Conservation (phyloP, 345 rosid genomes). For the Trapa incisa region DNA sequence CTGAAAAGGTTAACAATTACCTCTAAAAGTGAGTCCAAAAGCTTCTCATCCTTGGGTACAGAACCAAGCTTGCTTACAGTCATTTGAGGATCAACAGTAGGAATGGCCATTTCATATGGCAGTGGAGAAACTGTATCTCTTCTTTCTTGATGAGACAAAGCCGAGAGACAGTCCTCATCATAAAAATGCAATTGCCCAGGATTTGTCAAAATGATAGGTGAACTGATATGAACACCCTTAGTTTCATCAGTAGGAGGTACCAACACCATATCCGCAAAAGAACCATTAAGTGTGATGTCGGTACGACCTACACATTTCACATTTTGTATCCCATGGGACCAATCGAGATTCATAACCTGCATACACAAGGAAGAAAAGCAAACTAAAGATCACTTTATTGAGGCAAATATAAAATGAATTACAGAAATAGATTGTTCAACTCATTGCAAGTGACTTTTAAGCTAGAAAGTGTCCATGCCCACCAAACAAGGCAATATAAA, state of each 20-base stretch:
- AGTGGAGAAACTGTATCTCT: conserved; percentile 22
- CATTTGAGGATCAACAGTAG: conserved; percentile 36
- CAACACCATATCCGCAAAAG: conserved; percentile 61
- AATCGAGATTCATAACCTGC: conserved; percentile 57
- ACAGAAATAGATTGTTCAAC: not conserved
- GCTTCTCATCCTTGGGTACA: conserved; percentile 21
- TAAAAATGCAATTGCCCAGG: conserved; percentile 56
- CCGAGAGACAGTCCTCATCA: conserved; percentile 33
- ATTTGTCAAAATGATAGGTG: conserved; percentile 42
- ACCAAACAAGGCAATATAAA: not conserved
- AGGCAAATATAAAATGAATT: not conserved
- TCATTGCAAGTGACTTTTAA: not conserved
- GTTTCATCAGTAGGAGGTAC: conserved; percentile 33
- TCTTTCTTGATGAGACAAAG: conserved; percentile 35
- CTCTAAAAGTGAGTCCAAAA: conserved; percentile 34
- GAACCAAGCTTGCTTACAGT: conserved; percentile 28
- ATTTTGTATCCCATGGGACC: conserved; percentile 43
- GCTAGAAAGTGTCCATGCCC: not conserved
- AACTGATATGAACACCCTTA: conserved; percentile 21
- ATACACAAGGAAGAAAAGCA: not conserved
- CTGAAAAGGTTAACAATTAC: conserved; percentile 14
- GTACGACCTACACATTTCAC: conserved; percentile 42
- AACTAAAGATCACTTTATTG: not conserved
- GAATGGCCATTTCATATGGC: conserved; percentile 37
- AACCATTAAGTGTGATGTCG: conserved; percentile 42